Base-by-base conservation (phyloP, 768 basidiomycete species). In the Tylopilus sp. region DNA sequence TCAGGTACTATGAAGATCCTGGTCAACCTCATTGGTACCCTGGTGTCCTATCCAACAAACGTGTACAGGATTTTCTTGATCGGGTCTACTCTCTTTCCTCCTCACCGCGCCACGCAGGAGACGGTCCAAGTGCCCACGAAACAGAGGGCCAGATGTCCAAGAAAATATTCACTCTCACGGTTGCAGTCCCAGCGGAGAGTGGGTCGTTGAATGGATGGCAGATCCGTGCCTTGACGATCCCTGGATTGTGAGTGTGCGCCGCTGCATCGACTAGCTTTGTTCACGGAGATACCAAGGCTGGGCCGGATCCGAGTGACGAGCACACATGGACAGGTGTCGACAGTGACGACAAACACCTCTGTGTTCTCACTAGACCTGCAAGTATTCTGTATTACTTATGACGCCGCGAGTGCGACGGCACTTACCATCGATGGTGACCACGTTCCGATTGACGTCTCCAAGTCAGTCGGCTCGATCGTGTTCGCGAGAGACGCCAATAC, bases 1-100 rank as follows among this genome's bases (percentile, higher is more conserved):
- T 4, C 50, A 88, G 85, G 17, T 80, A 80, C 56, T 70, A 75
- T 17, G 91, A 93, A 69, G 85, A 86, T 45, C 68, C 76, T 2
- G 78, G 78, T 9, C 63, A 80, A 59, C 75, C 75, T 3, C 91
- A 93, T 64, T 93, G 89, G 86, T 92, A 87, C 65, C 67, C 77
- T 3, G 67, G 74, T 4, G 72, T 88, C 25, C 73, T 93, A 42
- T 69, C 71, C 33, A 87, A 82, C 54, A 63, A 74, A 12, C 67
- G 70, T 19, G 86, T 88, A 2, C 72, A 79, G 48, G 56, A 60
- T 0, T 92, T 92, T 65, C 55, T 93, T 43, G 74, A 82, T 28
- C 54, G 65, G 0, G 54, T 69, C 29, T 55, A 53, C 37, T 57
- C 54, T 34, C 43, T 52, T n/a, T 60, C 45, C 9, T 28, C 55